Conservation (phyloP, 2,329 filamentous ascomycete species). For the Hawksworthiomyces lignivorus region DNA sequence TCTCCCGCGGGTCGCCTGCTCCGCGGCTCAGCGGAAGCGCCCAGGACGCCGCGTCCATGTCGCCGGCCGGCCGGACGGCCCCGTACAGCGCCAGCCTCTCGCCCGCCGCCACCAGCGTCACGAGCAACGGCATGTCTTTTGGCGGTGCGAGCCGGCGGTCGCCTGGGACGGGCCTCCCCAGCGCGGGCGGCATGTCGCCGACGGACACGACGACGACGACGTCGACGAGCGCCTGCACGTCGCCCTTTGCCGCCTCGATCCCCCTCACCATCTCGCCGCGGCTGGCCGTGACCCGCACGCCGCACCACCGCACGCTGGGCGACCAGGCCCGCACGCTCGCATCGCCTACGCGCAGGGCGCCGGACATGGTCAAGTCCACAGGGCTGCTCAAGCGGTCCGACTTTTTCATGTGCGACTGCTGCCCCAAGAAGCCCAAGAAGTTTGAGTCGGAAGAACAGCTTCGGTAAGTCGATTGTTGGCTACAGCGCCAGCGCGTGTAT, state of each 20-base stretch:
- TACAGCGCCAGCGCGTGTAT: no score
- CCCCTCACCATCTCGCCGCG: slow-evolving; percentile 44
- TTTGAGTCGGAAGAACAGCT: slow-evolving; percentile 81
- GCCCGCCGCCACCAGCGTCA: slow-evolving; percentile 34
- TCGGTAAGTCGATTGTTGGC: slow-evolving; percentile 58
- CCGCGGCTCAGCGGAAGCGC: slow-evolving; percentile 40
- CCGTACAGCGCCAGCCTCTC: slow-evolving; percentile 42
- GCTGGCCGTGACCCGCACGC: slow-evolving; percentile 33
- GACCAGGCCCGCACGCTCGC: slow-evolving; percentile 31
- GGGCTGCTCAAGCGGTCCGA: slow-evolving; percentile 36
- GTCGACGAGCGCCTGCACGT: slow-evolving; percentile 28
- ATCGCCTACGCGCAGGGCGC: slow-evolving; percentile 41
- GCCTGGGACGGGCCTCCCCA: slow-evolving; percentile 34
- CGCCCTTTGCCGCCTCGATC: slow-evolving; percentile 41
- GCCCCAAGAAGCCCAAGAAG: slow-evolving; percentile 93
- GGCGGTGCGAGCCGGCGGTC: slow-evolving; percentile 32
- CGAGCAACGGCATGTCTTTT: slow-evolving; percentile 33
- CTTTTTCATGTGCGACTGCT: slow-evolving; percentile 77
- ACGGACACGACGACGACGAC: slow-evolving; percentile 26
- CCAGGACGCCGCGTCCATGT: slow-evolving; percentile 37
- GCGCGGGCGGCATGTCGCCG: slow-evolving; percentile 42
- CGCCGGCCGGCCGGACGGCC: slow-evolving; percentile 35
- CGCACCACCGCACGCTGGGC: slow-evolving; percentile 40
- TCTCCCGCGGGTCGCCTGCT: slow-evolving; percentile 44
- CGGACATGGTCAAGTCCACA: slow-evolving; percentile 32